Evolutionary conservation across 176 grass and related monocot species (phyloP), one percentile per base, ranked within the genome.

Genomic region (Ensete glaucum): DNA sequence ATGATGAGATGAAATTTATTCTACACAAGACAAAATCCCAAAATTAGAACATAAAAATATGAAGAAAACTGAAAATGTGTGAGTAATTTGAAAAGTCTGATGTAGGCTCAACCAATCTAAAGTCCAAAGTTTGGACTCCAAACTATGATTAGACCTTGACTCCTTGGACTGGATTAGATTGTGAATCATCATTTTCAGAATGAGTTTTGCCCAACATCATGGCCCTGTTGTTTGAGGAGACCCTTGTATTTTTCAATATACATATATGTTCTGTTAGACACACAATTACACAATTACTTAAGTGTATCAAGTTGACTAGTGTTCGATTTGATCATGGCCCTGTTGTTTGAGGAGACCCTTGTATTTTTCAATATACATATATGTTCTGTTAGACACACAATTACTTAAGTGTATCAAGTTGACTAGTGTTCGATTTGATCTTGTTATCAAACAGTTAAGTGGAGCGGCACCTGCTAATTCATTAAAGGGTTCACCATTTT

Each of bases 401-500:
- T 27, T 65, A 1, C 12, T 25, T 50, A 0, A 51, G 10, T 70
- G 15, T 49, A 29, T 13, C 3, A 52, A 49, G 51, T 70, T 27
- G 14, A 51, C 48, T 21, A 51, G 13, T 20, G 12, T 52, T 51
- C n/a, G 9, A 20, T 64, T 64, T 67, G 1, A 8, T 43, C 27
- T 67, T 67, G 13, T 81, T 63, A 64, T 74, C 2, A 9, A 74
- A 73, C 79, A 97, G 93, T 78, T 92, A 84, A 90, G 85, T 85
- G 85, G 78, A 77, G 90, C 93, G 71, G 81, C 87, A 10, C 79
- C 85, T 27, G 86, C 82, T 81, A 85, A 88, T 88, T 97, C 93
- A 53, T 34, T 97, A 60, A 97, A 97, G 74, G 93, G 93, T 73
- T 92, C 93, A 53, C 85, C 93, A 51, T 97, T 88, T 77, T 97